Percentiles rank a stretch among this genome's conserved stretches.
These are phyloP conservation scores for Neofusicoccum kwambonambiense DNA, from an alignment of 2,329 filamentous ascomycete species.

Conservation along the genomic window DNA sequence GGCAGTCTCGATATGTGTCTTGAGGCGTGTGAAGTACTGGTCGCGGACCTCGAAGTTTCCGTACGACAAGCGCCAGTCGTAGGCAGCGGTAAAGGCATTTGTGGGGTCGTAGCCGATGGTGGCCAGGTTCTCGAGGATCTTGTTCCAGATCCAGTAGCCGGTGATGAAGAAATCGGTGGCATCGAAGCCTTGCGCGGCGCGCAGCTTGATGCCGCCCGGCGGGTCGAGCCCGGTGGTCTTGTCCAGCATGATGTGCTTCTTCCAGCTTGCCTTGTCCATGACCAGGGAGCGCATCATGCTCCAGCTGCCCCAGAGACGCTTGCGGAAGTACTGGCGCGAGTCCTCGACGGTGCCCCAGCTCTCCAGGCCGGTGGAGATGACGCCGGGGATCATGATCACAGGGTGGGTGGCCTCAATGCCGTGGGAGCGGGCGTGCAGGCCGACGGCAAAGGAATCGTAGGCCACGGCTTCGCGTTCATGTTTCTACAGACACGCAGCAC, in stretches of 20 bases:
- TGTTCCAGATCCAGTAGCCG: constrained; percentile 98
- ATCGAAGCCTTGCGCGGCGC: constrained; percentile 94
- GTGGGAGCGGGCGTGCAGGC: constrained; percentile 75
- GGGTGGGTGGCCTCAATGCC: constrained; percentile 81
- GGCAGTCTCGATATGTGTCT: constrained; percentile 84
- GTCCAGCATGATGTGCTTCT: constrained; percentile 95
- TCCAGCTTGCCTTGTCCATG: constrained; percentile 91
- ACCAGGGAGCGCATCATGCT: constrained; percentile 97
- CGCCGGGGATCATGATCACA: constrained; percentile 94
- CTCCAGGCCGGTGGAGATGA: constrained; percentile 95
- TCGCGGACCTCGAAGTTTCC: constrained; percentile 85
- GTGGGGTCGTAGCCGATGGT: constrained; percentile 94
- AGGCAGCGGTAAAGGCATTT: constrained; percentile 65
- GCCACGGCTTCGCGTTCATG: constrained; percentile 83
- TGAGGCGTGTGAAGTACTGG: constrained; percentile 89
- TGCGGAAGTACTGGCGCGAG: constrained; percentile 88
- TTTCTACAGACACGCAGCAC: constrained; percentile 53
- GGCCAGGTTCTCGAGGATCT: constrained; percentile 94
- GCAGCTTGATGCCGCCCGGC: constrained; percentile 74
- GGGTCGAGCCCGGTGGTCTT: constrained; percentile 88
- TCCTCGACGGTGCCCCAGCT: constrained; percentile 84
- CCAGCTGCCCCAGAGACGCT: constrained; percentile 96
- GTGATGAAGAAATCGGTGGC: constrained; percentile 92
- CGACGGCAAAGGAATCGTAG: constrained; percentile 92
- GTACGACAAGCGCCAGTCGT: constrained; percentile 94